Conservation (phyloP, 2,329 filamentous ascomycete genomes). For the Trichothecium roseum region DNA sequence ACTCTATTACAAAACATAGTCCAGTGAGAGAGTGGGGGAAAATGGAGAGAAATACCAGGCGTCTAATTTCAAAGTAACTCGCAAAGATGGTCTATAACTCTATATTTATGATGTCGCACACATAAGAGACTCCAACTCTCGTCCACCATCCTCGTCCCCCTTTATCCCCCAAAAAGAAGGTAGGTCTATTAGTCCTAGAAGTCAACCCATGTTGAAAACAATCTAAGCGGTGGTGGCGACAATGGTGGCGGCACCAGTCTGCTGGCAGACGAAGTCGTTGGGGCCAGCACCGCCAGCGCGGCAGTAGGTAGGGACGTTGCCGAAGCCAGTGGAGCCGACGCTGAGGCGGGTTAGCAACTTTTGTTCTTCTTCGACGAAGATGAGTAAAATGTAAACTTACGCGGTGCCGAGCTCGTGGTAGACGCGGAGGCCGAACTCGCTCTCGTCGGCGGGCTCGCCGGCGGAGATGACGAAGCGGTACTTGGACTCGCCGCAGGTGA, state of each 20-base stretch:
- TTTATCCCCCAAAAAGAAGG: too few relatives aligned
- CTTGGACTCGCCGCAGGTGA: constrained; percentile 15
- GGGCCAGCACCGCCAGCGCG: constrained; percentile 9
- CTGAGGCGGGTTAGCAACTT: constrained; percentile 3
- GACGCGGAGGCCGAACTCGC: constrained; percentile 11
- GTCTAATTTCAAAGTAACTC: too few relatives aligned
- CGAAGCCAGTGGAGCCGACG: constrained; percentile 9
- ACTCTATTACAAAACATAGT: too few relatives aligned
- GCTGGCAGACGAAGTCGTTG: constrained; percentile 10
- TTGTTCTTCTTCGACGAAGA: not conserved
- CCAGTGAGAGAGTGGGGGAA: too few relatives aligned
- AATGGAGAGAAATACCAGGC: too few relatives aligned
- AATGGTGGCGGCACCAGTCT: constrained; percentile 9
- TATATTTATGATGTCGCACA: too few relatives aligned
- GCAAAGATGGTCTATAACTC: too few relatives aligned
- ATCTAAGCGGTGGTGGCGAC: too few relatives aligned
- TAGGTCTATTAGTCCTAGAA: too few relatives aligned
- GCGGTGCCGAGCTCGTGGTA: constrained; percentile 12
- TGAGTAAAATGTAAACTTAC: constrained; percentile 8
- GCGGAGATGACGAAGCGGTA: constrained; percentile 16
- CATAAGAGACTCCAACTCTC: too few relatives aligned
- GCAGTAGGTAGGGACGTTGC: constrained; percentile 11
- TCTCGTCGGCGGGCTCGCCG: constrained; percentile 3
- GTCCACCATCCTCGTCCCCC: too few relatives aligned
- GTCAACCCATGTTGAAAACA: too few relatives aligned